Evolutionary conservation across 1,284 basidiomycete genomes (phyloP).

Genomic region (Ceratobasidium papillatum): DNA sequence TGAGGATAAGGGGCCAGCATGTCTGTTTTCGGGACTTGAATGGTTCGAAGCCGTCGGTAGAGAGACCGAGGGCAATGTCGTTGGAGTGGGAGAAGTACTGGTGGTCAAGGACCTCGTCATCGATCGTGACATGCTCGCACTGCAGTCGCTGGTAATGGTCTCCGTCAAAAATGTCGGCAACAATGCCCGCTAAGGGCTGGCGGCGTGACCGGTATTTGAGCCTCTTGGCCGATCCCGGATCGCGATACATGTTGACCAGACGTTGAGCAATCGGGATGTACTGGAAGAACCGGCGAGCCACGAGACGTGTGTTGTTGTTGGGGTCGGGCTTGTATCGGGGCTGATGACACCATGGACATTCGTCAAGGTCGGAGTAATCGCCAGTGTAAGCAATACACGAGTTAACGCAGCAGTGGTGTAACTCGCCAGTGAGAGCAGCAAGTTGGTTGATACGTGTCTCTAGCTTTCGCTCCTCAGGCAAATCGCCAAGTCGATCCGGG

Average conservation of each 20-base stretch:
- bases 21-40: slow-evolving; percentile 29
- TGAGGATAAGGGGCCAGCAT: slow-evolving; percentile 19
- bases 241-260: slow-evolving; percentile 23
- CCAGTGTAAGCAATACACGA: slow-evolving; percentile 41
- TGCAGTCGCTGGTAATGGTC: slow-evolving; percentile 4
- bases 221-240: slow-evolving; percentile 38
- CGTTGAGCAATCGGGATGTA: slow-evolving; percentile 45
- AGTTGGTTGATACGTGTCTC: not conserved
- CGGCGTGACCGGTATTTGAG: not conserved
- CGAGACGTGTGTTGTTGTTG: not conserved
- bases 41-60: slow-evolving; percentile 33
- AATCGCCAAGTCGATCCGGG: not conserved
- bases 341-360: slow-evolving; percentile 40
- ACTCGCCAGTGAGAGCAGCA: not conserved
- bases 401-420: slow-evolving; percentile 41
- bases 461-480: not conserved
- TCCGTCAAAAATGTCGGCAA: slow-evolving; percentile 41
- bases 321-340: slow-evolving; percentile 27
- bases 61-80: slow-evolving; percentile 24
- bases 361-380: not conserved
- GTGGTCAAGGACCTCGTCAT: slow-evolving; percentile 6
- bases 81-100: slow-evolving; percentile 25
- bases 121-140: not conserved
- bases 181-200: not conserved
- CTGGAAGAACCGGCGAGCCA: slow-evolving; percentile 15